Conservation (phyloP, 371 early-diverging fungal genomes). For the Rhizopus microsporus region DNA sequence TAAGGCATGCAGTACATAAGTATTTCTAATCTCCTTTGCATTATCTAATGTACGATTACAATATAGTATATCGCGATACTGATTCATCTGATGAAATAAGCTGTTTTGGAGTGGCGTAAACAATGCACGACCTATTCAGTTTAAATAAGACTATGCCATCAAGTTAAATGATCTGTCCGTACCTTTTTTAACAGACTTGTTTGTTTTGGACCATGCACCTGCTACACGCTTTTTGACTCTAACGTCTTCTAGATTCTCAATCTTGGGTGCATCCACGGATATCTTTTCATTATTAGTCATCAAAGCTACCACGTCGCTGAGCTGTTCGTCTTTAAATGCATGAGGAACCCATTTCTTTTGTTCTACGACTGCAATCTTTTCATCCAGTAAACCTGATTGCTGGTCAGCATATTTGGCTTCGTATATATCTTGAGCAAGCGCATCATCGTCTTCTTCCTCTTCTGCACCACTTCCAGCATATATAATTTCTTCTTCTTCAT, state of each 20-base stretch:
- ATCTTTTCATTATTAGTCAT: constrained; percentile 31
- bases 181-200: constrained; percentile 25
- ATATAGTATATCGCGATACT: constrained; percentile 79
- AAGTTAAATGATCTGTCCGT: background rate
- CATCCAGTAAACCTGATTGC: constrained; percentile 43
- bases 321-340: constrained; percentile 43
- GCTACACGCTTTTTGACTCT: constrained; percentile 38
- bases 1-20: constrained; percentile 81
- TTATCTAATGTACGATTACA: constrained; percentile 64
- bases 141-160: background rate
- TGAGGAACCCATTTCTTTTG: constrained; percentile 50
- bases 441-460: constrained; percentile 32
- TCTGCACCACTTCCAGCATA: constrained; percentile 45
- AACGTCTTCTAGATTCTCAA: constrained; percentile 26
- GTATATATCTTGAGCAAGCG: constrained; percentile 24
- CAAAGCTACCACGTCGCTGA: constrained; percentile 47
- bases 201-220: constrained; percentile 38
- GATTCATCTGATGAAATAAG: constrained; percentile 67
- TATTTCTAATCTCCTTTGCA: constrained; percentile 66
- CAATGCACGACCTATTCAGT: background rate
- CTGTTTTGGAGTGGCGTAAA: constrained; percentile 61
- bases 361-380: constrained; percentile 48
- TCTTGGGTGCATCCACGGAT: constrained; percentile 29
- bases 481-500: constrained; percentile 32
- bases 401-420: constrained; percentile 52